phyloP scores from a whole-genome alignment of 2,329 filamentous ascomycete genomes.

The Phoma sp. region DNA sequence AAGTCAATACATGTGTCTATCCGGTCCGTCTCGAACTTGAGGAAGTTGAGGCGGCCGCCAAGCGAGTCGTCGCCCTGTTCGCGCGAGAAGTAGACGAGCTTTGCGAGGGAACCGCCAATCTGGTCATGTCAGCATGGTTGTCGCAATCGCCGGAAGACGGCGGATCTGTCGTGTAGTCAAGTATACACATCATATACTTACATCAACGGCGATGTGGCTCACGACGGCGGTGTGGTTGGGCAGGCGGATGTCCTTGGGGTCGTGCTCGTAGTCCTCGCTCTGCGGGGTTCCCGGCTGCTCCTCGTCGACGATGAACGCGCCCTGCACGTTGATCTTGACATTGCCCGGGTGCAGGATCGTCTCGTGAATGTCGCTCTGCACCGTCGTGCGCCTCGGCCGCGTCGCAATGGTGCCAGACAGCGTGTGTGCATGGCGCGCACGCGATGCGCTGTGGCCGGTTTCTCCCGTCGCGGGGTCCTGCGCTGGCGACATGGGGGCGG shows the following conservation, averaged over 20 bases:
- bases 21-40: conserved; percentile 93
- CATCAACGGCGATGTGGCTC: conserved; percentile 96
- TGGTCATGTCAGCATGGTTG: conserved; percentile 51
- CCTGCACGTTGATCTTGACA: conserved; percentile 94
- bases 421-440: conserved; percentile 18
- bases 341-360: conserved; percentile 68
- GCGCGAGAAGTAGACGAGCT: conserved; percentile 96
- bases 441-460: conserved; percentile 35
- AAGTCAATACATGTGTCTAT: conserved; percentile 95
- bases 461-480: conserved; percentile 43
- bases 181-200: conserved; percentile 58
- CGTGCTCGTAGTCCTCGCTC: conserved; percentile 67
- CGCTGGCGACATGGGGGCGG: conserved; percentile 42
- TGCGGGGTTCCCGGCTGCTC: conserved; percentile 57
- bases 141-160: conserved; percentile 4
- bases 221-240: conserved; percentile 95
- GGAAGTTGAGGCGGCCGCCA: conserved; percentile 91
- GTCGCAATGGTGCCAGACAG: conserved; percentile 22
- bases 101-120: conserved; percentile 95
- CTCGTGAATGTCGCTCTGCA: conserved; percentile 54
- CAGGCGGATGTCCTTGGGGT: conserved; percentile 92
- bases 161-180: conserved; percentile 23
- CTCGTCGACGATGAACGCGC: conserved; percentile 94
- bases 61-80: conserved; percentile 80
- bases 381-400: conserved; percentile 39